phyloP scores from a whole-genome alignment of 352 stramenopile genomes.

The Elongisporangium anandrum region DNA sequence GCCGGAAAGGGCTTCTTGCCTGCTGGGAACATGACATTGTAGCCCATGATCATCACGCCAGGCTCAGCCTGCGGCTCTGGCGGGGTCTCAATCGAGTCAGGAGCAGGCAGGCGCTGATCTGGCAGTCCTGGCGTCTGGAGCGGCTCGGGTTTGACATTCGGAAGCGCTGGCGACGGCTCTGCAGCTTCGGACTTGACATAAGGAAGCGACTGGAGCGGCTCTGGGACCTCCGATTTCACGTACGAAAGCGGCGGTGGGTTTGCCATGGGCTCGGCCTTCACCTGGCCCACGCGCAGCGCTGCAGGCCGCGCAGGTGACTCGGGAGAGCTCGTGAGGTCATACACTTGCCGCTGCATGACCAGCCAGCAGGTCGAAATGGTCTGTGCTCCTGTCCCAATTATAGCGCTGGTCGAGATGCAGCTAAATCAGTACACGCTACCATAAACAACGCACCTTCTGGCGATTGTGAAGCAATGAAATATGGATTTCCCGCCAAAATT shows the following conservation, averaged over 20 bases:
- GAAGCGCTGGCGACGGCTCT: not conserved
- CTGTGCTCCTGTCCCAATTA: not conserved
- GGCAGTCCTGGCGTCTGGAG: not conserved
- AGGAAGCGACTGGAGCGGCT: not conserved
- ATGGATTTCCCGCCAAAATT: not conserved
- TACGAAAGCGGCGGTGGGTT: too few species aligned
- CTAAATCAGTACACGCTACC: not conserved
- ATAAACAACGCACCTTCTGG: not conserved
- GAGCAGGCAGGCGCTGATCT: not conserved
- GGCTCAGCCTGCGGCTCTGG: not conserved
- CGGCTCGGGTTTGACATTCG: not conserved
- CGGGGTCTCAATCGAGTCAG: not conserved
- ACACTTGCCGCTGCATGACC: not conserved
- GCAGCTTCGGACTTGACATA: not conserved
- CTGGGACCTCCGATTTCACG: not conserved
- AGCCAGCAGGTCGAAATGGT: not conserved
- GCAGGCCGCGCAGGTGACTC: not conserved
- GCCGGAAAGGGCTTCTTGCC: constrained; percentile 83
- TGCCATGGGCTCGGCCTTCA: not conserved
- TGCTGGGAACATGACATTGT: constrained; percentile 69
- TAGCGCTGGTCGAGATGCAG: not conserved
- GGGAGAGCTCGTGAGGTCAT: not conserved
- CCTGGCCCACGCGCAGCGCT: not conserved
- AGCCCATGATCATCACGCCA: constrained; percentile 79
- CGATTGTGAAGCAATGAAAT: not conserved